Percentiles rank a stretch among this genome's conserved stretches.
Conservation (phyloP, 352 stramenopile genomes). For the Phytophthora cryptogea region DNA sequence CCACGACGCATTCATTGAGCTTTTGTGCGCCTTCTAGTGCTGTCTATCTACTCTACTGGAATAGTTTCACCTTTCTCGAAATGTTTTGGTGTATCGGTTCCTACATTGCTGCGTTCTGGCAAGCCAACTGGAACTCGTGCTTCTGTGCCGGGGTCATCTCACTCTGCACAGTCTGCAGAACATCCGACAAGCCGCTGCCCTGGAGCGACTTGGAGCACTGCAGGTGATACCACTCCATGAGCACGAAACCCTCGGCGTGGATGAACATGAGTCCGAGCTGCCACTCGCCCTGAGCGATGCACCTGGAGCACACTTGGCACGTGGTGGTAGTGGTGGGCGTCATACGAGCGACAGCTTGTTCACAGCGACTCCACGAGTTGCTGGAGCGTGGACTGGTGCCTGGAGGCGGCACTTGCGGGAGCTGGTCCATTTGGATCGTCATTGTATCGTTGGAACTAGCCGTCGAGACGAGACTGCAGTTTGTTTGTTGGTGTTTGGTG, state of each 20-base stretch:
- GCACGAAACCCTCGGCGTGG: constrained; percentile 86
- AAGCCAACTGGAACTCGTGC: constrained; percentile 55
- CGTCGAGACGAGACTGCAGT: constrained; percentile 2
- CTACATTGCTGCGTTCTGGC: constrained; percentile 26
- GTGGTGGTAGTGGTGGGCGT: constrained; percentile 75
- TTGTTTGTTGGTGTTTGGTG: constrained; percentile 1
- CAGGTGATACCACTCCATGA: constrained; percentile 88
- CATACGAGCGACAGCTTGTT: constrained; percentile 74
- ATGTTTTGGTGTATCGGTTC: constrained; percentile 1
- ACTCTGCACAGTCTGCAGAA: constrained; percentile 66
- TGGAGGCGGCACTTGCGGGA: constrained; percentile 34
- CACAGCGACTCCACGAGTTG: constrained; percentile 76
- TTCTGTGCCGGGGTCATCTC: constrained; percentile 67
- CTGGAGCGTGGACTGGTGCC: constrained; percentile 47
- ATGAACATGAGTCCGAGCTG: constrained; percentile 87
- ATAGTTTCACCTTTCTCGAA: background rate
- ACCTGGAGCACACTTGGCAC: constrained; percentile 70
- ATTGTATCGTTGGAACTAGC: constrained; percentile 11
- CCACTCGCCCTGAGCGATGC: constrained; percentile 68
- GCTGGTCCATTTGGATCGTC: constrained; percentile 48
- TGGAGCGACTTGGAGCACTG: constrained; percentile 59
- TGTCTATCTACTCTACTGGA: constrained; percentile 14
- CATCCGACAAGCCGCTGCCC: constrained; percentile 48
- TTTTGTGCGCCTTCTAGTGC: constrained; percentile 16
- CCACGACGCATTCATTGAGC: background rate